Evolutionary conservation across 176 grass and related monocot species (phyloP), one percentile per base, ranked within the genome.

Genomic region (Themeda triandra): DNA sequence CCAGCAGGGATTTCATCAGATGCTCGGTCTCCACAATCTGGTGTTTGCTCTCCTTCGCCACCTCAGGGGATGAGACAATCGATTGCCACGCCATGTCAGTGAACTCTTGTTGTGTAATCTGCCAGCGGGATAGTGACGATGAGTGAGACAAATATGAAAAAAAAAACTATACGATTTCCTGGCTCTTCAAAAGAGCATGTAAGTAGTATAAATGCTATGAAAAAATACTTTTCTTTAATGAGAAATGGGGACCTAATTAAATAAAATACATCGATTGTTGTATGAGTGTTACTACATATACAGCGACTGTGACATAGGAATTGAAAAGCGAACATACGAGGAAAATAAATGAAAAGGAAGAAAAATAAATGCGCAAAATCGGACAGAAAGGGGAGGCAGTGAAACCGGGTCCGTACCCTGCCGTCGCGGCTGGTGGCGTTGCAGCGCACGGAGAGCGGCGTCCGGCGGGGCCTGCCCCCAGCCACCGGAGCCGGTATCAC

Each of bases 51-150:
- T 93, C 96, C 88, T 98, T 98, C 13, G 96, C 91, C 40, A 96
- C 88, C 87, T 94, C 96, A n/a, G 96, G 96, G 2, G 91, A 85
- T 2, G 84, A 70, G 67, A 98, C 96, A 66, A 98, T 96, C 23
- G 87, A 51, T 88, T 96, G 96, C 96, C 96, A 98, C 39, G 91
- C 93, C 96, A 98, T 98, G 69, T 98, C 96, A 5, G 96, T 98
- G 13, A 98, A 98, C 28, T 98, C 96, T 98, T 98, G 96, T 37
- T 96, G 96, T 23, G 93, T 98, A 80, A 98, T 98, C 96, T 98
- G 82, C 4, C n/a, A 82, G 24, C 8, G 10, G 23, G 6, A 76
- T 21, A 62, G 37, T 14, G 21, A 53, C 48, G 66, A 75, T 37
- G 11, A 88, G 17, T 1, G 40, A 83, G 53, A 78, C 1, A 25